Base-by-base conservation (phyloP, 176 grass and related monocot species). In the Carex parvula region DNA sequence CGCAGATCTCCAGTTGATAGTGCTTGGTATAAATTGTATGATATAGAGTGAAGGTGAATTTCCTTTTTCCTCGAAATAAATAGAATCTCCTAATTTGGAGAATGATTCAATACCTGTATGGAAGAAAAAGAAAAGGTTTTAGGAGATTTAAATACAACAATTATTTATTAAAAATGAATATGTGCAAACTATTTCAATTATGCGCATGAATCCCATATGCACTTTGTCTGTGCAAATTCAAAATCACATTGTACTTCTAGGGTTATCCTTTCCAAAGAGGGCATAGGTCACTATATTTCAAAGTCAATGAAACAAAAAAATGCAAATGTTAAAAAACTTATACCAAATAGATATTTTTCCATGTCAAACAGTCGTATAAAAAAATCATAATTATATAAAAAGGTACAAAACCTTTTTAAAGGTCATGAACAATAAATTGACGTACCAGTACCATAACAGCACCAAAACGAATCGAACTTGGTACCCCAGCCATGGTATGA, bases 371-470 rank as follows among this genome's bases (percentile, higher is more conserved):
- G 11, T 55, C 0, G 50, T 7, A 54, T 26, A 56, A 15, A 71
- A 22, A 26, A 72, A 75, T 62, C 2, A 6, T 9, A 62, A 9
- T 10, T 22, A 77, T n/a, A 21, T 16, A 18, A 72, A 72, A 73
- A 73, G 5, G 50, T 33, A 77, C 3, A 1, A 5, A 44, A 56
- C 20, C 13, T 2, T 32, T 55, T 77, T 56, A 24, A 5, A 71
- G 50, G 50, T 30, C 22, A 33, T 33, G 48, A 21, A 75, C 42
- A 53, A 8, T 59, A 60, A 42, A 55, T 84, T 88, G 68, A 60
- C 84, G 37, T 87, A 95, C 96, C 96, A 71, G 93, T 95, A 69
- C 96, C 96, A 89, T 99, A 99, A 50, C 96, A 99, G 50, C 96
- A 99, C 96, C 96, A 99, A 75, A 99, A 95, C 2, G 89, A 93